A percentile compares a stretch with the other conserved stretches of the same genome.
Evolutionary conservation across 2,329 filamentous ascomycete species (phyloP).

Genomic region (Ramularia collo-cygni): DNA sequence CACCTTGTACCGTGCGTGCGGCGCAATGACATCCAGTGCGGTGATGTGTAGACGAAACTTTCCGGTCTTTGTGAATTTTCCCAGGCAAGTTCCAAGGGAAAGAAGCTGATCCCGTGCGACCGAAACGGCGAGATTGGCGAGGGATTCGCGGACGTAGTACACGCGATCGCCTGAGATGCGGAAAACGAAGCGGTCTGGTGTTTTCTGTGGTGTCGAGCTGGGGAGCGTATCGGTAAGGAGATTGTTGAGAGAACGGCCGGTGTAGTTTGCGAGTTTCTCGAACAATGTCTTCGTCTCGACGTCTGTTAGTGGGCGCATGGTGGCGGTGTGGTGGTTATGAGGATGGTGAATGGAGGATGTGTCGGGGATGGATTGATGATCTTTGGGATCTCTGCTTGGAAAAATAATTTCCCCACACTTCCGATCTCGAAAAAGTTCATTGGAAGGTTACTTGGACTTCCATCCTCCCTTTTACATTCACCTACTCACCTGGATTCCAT

Average conservation of each 20-base stretch:
- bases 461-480: background rate
- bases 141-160: slow-evolving; percentile 83
- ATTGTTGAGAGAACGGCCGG: slow-evolving; percentile 75
- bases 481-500: background rate
- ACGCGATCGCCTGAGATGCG: slow-evolving; percentile 74
- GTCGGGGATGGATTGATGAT: background rate
- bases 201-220: slow-evolving; percentile 43
- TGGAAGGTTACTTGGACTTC: slow-evolving; percentile 4
- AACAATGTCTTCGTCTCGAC: slow-evolving; percentile 74
- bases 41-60: slow-evolving; percentile 96
- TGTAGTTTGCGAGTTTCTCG: slow-evolving; percentile 90
- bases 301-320: slow-evolving; percentile 77
- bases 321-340: slow-evolving; percentile 31
- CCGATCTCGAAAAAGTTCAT: no score
- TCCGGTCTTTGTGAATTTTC: slow-evolving; percentile 93
- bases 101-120: slow-evolving; percentile 76
- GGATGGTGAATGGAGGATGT: background rate
- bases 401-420: slow-evolving; percentile 2
- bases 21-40: slow-evolving; percentile 78
- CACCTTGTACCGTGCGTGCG: slow-evolving; percentile 91
- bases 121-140: slow-evolving; percentile 86
- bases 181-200: slow-evolving; percentile 70
- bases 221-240: slow-evolving; percentile 44
- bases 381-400: slow-evolving; percentile 1
- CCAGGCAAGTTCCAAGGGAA: slow-evolving; percentile 81